Percentiles rank a stretch among this genome's conserved stretches.
phyloP scores from a whole-genome alignment of 306 rosid genomes.

The Bauhinia variegata region DNA sequence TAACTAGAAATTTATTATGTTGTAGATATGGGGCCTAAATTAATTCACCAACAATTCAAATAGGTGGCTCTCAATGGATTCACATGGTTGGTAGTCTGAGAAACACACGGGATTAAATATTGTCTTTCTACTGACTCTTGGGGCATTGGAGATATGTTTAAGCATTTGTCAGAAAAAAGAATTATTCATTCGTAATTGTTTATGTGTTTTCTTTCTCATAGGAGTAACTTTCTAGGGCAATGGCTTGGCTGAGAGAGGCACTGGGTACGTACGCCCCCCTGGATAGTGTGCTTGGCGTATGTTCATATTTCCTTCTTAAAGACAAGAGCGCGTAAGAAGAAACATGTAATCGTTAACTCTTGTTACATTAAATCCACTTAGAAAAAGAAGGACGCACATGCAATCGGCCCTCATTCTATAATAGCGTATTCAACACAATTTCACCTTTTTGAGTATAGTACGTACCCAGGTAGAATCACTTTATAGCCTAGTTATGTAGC shows the following conservation, averaged over 20 bases:
- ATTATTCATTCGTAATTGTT: not conserved
- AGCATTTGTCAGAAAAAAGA: conserved; percentile 20
- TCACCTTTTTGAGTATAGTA: not conserved
- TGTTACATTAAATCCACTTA: not conserved
- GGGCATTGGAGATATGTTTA: conserved; percentile 8
- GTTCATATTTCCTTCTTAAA: not conserved
- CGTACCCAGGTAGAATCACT: not conserved
- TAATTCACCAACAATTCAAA: not conserved
- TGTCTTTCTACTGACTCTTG: not conserved
- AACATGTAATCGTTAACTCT: not conserved
- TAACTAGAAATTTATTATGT: conserved; percentile 4
- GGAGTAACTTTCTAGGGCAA: not conserved
- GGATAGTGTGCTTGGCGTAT: not conserved
- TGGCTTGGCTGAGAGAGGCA: not conserved
- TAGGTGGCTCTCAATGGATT: no score
- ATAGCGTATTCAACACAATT: no score
- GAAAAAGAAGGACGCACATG: conserved; percentile 5
- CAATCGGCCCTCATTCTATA: not conserved
- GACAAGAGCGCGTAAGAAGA: not conserved
- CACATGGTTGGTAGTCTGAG: not conserved
- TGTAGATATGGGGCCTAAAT: conserved; percentile 17
- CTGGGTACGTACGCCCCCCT: conserved; percentile 3
- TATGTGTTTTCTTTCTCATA: conserved; percentile 22
- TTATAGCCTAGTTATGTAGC: no score
- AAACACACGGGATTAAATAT: conserved; percentile 14